Conservation (phyloP, 805 yeast species). For the Aciculoconidium aculeatum region DNA sequence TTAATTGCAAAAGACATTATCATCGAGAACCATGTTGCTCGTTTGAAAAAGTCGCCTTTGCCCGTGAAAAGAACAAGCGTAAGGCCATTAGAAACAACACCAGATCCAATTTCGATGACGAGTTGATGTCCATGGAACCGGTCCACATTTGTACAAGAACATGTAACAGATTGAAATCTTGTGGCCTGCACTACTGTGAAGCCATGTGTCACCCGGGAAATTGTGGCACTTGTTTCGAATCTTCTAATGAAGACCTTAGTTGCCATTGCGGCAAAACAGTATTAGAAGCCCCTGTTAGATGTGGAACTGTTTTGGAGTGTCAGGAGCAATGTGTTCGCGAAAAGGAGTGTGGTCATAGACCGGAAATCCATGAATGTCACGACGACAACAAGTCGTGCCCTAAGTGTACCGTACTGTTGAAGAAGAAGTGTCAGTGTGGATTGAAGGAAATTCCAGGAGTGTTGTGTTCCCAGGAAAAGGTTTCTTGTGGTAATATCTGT, state of each 20-base stretch:
- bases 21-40: conserved; percentile 68
- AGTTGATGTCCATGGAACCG: conserved; percentile 59
- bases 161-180: conserved; percentile 57
- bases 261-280: conserved; percentile 81
- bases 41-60: conserved; percentile 55
- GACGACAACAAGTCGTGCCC: conserved; percentile 62
- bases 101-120: conserved; percentile 38
- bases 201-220: conserved; percentile 75
- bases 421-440: conserved; percentile 61
- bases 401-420: conserved; percentile 58
- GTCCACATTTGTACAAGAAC: conserved; percentile 64
- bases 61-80: conserved; percentile 47
- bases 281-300: conserved; percentile 75
- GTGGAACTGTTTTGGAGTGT: conserved; percentile 68
- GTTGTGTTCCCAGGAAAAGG: conserved; percentile 61
- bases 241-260: conserved; percentile 69
- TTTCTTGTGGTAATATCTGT: conserved; percentile 52
- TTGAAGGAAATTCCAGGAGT: conserved; percentile 50
- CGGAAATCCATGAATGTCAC: conserved; percentile 72
- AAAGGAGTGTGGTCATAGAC: conserved; percentile 63
- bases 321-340: conserved; percentile 56
- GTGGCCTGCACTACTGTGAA: conserved; percentile 60
- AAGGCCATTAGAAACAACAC: conserved; percentile 45
- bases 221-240: conserved; percentile 75
- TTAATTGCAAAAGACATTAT: conserved; percentile 77